These are phyloP conservation scores for Dipodascopsis uninucleata DNA, from an alignment of 805 yeast species.

Conservation along the genomic window DNA sequence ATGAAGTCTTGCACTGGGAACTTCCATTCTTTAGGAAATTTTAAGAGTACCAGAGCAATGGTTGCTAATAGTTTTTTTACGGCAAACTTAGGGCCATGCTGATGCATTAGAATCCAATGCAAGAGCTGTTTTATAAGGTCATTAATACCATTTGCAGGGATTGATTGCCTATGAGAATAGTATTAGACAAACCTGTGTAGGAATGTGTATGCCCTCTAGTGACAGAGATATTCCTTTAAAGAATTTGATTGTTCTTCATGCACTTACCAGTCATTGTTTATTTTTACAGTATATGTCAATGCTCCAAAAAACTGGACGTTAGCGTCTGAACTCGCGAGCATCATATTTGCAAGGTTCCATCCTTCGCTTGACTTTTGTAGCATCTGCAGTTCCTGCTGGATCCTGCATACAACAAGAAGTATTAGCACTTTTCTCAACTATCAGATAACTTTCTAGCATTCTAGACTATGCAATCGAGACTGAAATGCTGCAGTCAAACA, in stretches of 20 bases:
- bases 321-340: constrained; percentile 40
- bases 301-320: constrained; percentile 71
- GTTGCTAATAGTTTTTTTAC: constrained; percentile 20
- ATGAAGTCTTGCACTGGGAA: constrained; percentile 20
- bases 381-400: constrained; percentile 55
- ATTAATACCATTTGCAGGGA: constrained; percentile 5
- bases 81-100: constrained; percentile 20
- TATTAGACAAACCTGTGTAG: no score
- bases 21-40: constrained; percentile 16
- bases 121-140: constrained; percentile 12
- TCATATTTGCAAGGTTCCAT: constrained; percentile 51
- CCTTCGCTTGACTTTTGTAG: constrained; percentile 59
- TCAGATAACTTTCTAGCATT: neutral
- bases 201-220: no score
- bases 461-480: constrained; percentile 32
- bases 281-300: constrained; percentile 64
- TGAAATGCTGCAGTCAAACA: constrained; percentile 57
- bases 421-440: neutral
- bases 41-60: constrained; percentile 9
- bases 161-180: constrained; percentile 9
- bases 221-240: neutral
- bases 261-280: constrained; percentile 38
- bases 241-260: neutral
- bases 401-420: constrained; percentile 17
- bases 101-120: constrained; percentile 14